Conservation (phyloP, 2,329 filamentous ascomycete species). For the Fusarium burgessii region DNA sequence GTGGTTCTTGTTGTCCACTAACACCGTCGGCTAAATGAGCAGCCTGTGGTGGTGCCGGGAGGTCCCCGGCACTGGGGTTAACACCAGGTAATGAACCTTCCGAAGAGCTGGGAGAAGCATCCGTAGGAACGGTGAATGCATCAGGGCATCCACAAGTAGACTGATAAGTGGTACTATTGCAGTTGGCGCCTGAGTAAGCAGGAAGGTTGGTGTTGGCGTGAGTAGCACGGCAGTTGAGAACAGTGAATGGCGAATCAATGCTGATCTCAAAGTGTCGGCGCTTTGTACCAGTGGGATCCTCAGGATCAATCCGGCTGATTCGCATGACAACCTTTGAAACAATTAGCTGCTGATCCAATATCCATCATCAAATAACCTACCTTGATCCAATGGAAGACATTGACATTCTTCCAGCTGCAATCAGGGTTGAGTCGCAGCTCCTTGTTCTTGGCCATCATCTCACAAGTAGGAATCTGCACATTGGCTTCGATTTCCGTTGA, state of each 20-base stretch:
- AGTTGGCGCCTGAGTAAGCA: constrained; percentile 73
- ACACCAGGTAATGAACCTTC: constrained; percentile 59
- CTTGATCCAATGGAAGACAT: constrained; percentile 97
- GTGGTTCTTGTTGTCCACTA: constrained; percentile 55
- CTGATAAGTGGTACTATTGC: constrained; percentile 58
- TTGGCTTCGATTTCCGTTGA: constrained; percentile 96
- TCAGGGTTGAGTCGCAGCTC: constrained; percentile 80
- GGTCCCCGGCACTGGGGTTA: constrained; percentile 51
- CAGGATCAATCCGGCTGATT: constrained; percentile 84
- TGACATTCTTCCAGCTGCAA: constrained; percentile 92
- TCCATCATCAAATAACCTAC: constrained; percentile 59
- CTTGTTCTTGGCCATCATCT: constrained; percentile 82
- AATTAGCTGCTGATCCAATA: neutral
- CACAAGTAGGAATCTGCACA: constrained; percentile 89
- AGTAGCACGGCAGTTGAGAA: constrained; percentile 92
- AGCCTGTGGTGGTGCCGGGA: constrained; percentile 65
- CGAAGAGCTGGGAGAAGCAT: constrained; percentile 76
- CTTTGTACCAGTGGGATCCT: constrained; percentile 77
- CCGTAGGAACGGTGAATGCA: constrained; percentile 63
- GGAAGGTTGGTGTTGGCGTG: constrained; percentile 89
- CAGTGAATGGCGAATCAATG: constrained; percentile 94
- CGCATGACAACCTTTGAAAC: constrained; percentile 83
- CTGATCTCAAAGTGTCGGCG: constrained; percentile 94
- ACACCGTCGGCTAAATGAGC: constrained; percentile 59
- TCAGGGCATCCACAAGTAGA: constrained; percentile 68